Conservation (phyloP, 225 moss, liverwort and hornwort genomes). For the Bryoerythrophyllum caledonicum region DNA sequence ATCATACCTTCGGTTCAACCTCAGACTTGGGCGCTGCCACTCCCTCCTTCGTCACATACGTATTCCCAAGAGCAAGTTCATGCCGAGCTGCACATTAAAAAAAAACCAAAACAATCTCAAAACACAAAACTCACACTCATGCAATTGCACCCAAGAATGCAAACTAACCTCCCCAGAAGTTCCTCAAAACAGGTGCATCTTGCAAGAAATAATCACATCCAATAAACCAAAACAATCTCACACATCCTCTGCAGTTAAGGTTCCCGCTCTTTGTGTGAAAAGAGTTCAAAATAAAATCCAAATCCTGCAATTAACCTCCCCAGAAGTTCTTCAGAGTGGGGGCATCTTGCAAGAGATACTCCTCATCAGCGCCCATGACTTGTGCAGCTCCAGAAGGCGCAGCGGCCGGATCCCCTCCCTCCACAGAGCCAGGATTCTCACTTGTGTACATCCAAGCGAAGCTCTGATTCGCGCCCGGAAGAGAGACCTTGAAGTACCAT, state of each 20-base stretch:
- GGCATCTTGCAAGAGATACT: slow-evolving; percentile 75
- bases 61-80: slow-evolving; percentile 84
- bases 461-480: slow-evolving; percentile 77
- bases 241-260: too few relatives aligned
- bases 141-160: background rate
- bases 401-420: slow-evolving; percentile 29
- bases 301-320: slow-evolving; percentile 61
- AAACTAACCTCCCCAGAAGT: too few relatives aligned
- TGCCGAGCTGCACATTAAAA: slow-evolving; percentile 53
- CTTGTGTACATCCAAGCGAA: slow-evolving; percentile 96
- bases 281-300: background rate
- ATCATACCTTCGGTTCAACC: slow-evolving; percentile 49
- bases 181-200: too few relatives aligned
- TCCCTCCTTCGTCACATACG: slow-evolving; percentile 56
- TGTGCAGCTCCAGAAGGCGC: slow-evolving; percentile 65
- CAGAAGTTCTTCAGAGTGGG: slow-evolving; percentile 69
- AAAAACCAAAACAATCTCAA: background rate
- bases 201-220: too few relatives aligned
- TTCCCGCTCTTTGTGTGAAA: too few relatives aligned
- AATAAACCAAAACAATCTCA: too few relatives aligned
- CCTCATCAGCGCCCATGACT: slow-evolving; percentile 86
- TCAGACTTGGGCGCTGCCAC: slow-evolving; percentile 60
- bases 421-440: slow-evolving; percentile 70
- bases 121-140: background rate
- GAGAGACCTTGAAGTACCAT: slow-evolving; percentile 93